Evolutionary conservation across 306 rosid genomes (phyloP).

Genomic region (Quillaja saponaria): DNA sequence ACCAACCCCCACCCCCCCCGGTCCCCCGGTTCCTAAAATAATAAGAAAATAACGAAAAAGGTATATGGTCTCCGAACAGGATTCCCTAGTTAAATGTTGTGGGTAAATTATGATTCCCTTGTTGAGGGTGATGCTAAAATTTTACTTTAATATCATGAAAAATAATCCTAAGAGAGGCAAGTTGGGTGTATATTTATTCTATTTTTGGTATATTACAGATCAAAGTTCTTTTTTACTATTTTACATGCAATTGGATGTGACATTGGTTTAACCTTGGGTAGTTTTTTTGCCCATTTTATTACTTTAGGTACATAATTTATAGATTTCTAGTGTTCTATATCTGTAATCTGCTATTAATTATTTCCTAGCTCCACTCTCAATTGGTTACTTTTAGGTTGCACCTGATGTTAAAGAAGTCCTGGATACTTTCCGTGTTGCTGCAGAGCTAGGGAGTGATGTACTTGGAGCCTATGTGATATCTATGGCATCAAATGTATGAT

Average conservation of each 20-base stretch:
- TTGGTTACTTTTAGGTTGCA: conserved; percentile 59
- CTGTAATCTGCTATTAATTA: conserved; percentile 3
- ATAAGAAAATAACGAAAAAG: too few relatives aligned
- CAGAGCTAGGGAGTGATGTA: conserved; percentile 84
- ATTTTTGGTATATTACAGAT: background rate
- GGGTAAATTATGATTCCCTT: background rate
- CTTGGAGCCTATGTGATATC: conserved; percentile 97
- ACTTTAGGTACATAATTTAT: background rate
- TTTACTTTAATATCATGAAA: background rate
- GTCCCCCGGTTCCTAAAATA: too few relatives aligned
- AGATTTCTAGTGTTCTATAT: conserved; percentile 10
- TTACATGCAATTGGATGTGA: conserved; percentile 1
- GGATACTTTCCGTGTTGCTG: conserved; percentile 79
- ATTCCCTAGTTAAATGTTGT: background rate
- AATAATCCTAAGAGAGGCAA: background rate
- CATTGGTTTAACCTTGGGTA: conserved; percentile 8
- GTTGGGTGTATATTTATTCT: background rate
- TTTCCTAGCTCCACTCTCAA: conserved; percentile 18
- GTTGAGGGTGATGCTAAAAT: background rate
- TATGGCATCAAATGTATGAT: conserved; percentile 84
- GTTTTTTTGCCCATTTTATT: background rate
- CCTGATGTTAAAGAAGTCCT: conserved; percentile 73
- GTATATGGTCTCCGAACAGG: too few relatives aligned
- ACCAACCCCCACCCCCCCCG: too few relatives aligned
- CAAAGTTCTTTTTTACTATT: background rate